A percentile compares a stretch with the other conserved stretches of the same genome.
Evolutionary conservation across 2,329 filamentous ascomycete species (phyloP).

Genomic region (Fusarium beomiforme): DNA sequence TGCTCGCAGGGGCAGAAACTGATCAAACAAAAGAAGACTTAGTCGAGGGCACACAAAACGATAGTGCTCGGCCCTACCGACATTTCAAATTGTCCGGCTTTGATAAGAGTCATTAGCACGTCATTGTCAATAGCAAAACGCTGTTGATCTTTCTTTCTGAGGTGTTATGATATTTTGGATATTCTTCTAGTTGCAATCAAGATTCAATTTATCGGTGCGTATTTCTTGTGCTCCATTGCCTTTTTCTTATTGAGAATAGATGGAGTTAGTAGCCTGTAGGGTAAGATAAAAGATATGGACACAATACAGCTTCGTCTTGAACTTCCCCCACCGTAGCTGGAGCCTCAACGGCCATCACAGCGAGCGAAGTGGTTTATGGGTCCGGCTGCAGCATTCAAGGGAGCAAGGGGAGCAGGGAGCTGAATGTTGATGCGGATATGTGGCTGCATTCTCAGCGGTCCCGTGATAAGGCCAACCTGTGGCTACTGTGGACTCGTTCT

Average conservation of each 20-base stretch:
- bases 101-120: neutral
- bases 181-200: neutral
- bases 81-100: neutral
- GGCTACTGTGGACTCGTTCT: slow-evolving; percentile 26
- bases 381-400: neutral
- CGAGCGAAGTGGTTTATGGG: neutral
- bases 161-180: neutral
- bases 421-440: neutral
- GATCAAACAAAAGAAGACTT: neutral
- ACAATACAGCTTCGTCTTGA: neutral
- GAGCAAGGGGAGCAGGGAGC: neutral
- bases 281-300: too few relatives aligned
- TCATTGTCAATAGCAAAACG: slow-evolving; percentile 18
- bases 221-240: too few relatives aligned
- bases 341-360: neutral
- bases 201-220: neutral
- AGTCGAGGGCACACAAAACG: neutral
- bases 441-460: slow-evolving; percentile 14
- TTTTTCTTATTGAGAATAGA: neutral
- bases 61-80: neutral
- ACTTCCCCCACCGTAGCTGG: neutral
- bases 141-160: neutral
- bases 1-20: neutral
- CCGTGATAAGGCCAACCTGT: slow-evolving; percentile 40
- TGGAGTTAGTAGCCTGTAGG: neutral